These are phyloP conservation scores for Penicillium rolfsii DNA, from an alignment of 2,329 filamentous ascomycete genomes.

Conservation along the genomic window DNA sequence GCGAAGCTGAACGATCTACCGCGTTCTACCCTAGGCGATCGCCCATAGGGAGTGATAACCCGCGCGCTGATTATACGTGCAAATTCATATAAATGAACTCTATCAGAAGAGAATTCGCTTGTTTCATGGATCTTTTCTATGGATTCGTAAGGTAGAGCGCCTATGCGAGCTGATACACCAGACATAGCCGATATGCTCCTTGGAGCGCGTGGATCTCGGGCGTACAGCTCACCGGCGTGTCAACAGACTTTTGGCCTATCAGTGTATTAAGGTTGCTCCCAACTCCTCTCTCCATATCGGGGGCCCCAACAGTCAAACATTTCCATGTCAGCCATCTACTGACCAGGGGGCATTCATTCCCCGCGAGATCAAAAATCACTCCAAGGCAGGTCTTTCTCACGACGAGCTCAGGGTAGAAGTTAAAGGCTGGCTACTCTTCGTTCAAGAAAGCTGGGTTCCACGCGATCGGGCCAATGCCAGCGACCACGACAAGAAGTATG, in stretches of 20 bases:
- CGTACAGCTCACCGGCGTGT: too few species aligned
- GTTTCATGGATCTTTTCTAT: too few species aligned
- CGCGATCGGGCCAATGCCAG: not conserved
- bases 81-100: too few species aligned
- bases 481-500: not conserved
- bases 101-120: too few species aligned
- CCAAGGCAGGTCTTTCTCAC: not conserved
- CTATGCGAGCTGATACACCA: too few species aligned
- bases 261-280: not conserved
- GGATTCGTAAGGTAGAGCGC: too few species aligned
- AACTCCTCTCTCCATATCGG: not conserved
- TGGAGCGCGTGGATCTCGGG: too few species aligned
- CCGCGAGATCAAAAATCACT: not conserved
- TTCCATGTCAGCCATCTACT: not conserved
- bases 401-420: not conserved
- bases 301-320: not conserved
- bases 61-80: too few species aligned
- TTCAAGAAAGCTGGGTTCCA: not conserved
- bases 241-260: too few species aligned
- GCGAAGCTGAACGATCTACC: not conserved
- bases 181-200: too few species aligned
- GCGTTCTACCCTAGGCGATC: too few species aligned
- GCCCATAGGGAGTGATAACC: too few species aligned
- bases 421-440: slow-evolving; percentile 2
- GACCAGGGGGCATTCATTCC: not conserved